Percentiles rank a stretch among this genome's conserved stretches.
phyloP scores from a whole-genome alignment of 2,329 filamentous ascomycete species.

The Alternaria sp. region DNA sequence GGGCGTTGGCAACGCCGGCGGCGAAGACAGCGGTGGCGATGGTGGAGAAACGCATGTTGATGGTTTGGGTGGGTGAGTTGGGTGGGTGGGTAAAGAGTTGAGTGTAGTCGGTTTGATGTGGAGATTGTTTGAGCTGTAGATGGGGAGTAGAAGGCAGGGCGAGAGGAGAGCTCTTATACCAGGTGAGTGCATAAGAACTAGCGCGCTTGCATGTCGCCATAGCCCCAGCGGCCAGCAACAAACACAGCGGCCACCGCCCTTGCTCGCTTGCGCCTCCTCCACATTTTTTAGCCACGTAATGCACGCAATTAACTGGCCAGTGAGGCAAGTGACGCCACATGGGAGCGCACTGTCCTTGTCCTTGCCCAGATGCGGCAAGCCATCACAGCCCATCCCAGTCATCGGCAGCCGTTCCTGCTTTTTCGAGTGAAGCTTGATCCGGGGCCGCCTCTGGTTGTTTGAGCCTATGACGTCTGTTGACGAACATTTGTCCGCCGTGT shows the following conservation, averaged over 20 bases:
- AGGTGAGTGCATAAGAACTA: conserved; percentile 13
- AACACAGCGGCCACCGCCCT: conserved; percentile 23
- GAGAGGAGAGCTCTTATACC: conserved; percentile 24
- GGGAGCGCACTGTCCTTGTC: conserved; percentile 4
- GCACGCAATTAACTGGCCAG: conserved; percentile 23
- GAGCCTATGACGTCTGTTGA: conserved; percentile 5
- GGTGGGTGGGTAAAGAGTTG: conserved; percentile 1
- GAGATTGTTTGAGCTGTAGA: conserved; percentile 14
- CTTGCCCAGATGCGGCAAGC: conserved; percentile 24
- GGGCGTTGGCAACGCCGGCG: conserved; percentile 37
- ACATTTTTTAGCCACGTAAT: conserved; percentile 28
- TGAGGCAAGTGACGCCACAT: conserved; percentile 33
- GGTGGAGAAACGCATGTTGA: conserved; percentile 48
- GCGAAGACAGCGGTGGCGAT: conserved; percentile 36
- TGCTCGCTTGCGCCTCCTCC: conserved; percentile 31
- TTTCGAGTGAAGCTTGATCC: not conserved
- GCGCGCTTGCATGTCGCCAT: conserved; percentile 8
- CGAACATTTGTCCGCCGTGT: not conserved
- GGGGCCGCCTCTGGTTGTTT: not conserved
- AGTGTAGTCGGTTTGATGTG: conserved; percentile 17
- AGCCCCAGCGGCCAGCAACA: conserved; percentile 23
- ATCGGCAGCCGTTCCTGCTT: not conserved
- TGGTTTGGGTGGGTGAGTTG: conserved; percentile 7
- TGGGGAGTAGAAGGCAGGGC: conserved; percentile 14
- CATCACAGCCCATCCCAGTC: not conserved